Evolutionary conservation across 345 rosid species (phyloP), one percentile per base, ranked within the genome.

Genomic region (Lumnitzera racemosa): DNA sequence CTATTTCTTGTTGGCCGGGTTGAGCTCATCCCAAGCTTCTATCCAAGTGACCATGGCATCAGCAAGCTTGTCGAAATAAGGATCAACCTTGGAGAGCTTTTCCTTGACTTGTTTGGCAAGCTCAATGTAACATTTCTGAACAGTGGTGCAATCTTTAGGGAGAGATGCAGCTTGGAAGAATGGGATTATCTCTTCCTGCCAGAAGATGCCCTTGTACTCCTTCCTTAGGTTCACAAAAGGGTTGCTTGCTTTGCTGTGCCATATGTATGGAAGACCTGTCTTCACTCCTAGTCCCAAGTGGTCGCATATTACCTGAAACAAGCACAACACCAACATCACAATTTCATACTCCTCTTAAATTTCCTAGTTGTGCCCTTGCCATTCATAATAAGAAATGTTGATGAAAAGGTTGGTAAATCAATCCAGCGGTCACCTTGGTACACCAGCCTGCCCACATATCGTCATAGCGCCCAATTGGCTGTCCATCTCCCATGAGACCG

Each of bases 371-470:
- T 36, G 43, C 43, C 43, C 2, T 0, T 36, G 43, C 43, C 43
- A 36, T 5, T 36, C 43, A 3, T 36, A 36, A 36, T 36, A 9
- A 9, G 1, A 36, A 7, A 36, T 4, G 11, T 9, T 36, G 11
- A 5, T 5, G 43, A 36, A 36, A 36, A 7, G 7, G 9, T 36
- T 5, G 11, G 43, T 5, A 9, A 36, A 36, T 36, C 43, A 5
- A 7, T 5, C 5, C 5, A 7, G 7, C 7, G 43, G 23, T 2
- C 66, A 86, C 94, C 87, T 86, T 83, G 69, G 53, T 51, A 46
- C 96, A 88, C 92, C 96, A 88, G 59, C 96, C 92, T 62, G 92
- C 92, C 96, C 96, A 88, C 96, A 88, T 88, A 61, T 86, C 92
- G 9, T 86, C 92, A 15, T 86, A 88, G 6, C 96, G 88, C 58